Evolutionary conservation across 2,329 filamentous ascomycete genomes (phyloP).

Genomic region (Colletotrichum sp.): DNA sequence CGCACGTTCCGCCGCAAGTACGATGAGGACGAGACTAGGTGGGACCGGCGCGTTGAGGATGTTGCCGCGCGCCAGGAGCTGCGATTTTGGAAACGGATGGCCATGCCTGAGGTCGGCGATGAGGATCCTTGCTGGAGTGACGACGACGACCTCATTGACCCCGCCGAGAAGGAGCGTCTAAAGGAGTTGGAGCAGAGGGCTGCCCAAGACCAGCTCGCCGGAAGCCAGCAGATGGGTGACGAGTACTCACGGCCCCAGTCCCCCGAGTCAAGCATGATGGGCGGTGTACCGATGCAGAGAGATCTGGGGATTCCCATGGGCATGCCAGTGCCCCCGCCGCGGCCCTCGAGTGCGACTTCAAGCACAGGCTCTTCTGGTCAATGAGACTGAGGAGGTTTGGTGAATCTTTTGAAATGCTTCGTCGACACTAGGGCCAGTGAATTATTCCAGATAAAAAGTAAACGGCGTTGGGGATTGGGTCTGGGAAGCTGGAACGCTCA

Average conservation of each 20-base stretch:
- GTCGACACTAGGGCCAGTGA: not conserved
- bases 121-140: constrained; percentile 68
- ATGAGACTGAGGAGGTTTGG: constrained; percentile 31
- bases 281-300: constrained; percentile 49
- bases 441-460: not conserved
- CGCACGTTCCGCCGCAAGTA: constrained; percentile 61
- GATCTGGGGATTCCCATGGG: constrained; percentile 29
- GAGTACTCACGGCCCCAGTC: constrained; percentile 33
- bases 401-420: not conserved
- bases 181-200: constrained; percentile 54
- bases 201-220: constrained; percentile 40
- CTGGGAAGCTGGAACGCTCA: not conserved
- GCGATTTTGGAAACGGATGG: constrained; percentile 71
- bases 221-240: constrained; percentile 37
- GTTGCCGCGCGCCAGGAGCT: constrained; percentile 61
- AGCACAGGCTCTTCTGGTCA: constrained; percentile 48
- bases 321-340: constrained; percentile 39
- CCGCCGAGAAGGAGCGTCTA: constrained; percentile 62
- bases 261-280: constrained; percentile 32
- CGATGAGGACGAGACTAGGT: constrained; percentile 59
- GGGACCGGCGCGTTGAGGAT: constrained; percentile 58
- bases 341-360: constrained; percentile 45
- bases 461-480: constrained; percentile 12
- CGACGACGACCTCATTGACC: constrained; percentile 68
- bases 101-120: constrained; percentile 64